These are phyloP conservation scores for Emiliania huxleyi DNA, from an alignment of 78 protist genomes.

Conservation along the genomic window DNA sequence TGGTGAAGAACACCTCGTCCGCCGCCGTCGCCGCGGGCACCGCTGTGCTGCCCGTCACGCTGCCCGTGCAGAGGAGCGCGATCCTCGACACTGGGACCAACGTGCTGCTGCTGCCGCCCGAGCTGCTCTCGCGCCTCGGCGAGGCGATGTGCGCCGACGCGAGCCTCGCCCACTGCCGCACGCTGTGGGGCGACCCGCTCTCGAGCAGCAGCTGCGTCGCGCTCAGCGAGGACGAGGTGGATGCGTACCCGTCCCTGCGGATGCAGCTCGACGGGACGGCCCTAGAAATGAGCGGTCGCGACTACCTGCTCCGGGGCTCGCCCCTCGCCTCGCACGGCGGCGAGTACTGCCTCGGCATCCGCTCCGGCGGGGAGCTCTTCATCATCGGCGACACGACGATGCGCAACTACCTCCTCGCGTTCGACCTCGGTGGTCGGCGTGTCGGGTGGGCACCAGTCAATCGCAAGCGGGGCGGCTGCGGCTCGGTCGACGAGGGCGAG, in stretches of 20 bases:
- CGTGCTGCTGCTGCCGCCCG: too few relatives aligned
- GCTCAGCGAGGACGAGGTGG: too few relatives aligned
- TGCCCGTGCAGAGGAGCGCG: too few relatives aligned
- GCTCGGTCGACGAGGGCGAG: background rate
- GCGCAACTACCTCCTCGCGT: background rate
- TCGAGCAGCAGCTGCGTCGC: too few relatives aligned
- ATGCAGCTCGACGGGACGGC: background rate
- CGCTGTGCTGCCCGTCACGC: too few relatives aligned
- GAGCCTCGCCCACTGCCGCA: too few relatives aligned
- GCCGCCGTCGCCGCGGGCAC: too few relatives aligned
- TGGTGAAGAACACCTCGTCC: too few relatives aligned
- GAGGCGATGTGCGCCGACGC: too few relatives aligned
- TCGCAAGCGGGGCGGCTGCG: background rate
- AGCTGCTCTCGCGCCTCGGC: too few relatives aligned
- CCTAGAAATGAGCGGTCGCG: background rate
- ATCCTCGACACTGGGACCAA: too few relatives aligned
- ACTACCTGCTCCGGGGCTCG: background rate
- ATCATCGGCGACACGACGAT: background rate
- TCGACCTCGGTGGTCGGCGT: background rate
- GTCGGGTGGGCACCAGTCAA: background rate
- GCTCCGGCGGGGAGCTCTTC: background rate
- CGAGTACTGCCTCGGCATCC: background rate
- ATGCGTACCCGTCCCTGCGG: background rate
- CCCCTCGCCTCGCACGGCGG: background rate
- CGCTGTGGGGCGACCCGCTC: too few relatives aligned